These are phyloP conservation scores for Phyllostachys edulis DNA, from an alignment of 176 grass and related monocot genomes.

Conservation along the genomic window DNA sequence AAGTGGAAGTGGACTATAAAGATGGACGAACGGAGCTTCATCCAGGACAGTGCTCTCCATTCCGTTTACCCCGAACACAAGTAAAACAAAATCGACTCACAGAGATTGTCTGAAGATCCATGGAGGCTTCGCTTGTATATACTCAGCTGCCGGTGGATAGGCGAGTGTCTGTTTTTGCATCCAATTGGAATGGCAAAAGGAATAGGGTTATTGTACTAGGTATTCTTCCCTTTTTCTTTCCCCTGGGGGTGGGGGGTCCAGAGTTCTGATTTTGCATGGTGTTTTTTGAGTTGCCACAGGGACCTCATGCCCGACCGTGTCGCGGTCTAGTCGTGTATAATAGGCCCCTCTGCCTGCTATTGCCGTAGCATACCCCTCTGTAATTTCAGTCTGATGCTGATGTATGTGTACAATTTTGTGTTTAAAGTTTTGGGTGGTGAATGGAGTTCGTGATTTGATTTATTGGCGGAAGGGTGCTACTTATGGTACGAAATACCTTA, in stretches of 20 bases:
- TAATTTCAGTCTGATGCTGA: conserved; percentile 37
- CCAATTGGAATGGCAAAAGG: conserved; percentile 50
- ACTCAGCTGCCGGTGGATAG: conserved; percentile 47
- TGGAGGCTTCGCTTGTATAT: conserved; percentile 55
- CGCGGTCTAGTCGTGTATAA: conserved; percentile 46
- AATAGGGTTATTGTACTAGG: conserved; percentile 59
- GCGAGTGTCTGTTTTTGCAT: conserved; percentile 26
- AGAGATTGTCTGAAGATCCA: conserved; percentile 32
- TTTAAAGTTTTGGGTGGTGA: conserved; percentile 42
- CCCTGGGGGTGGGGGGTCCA: background rate
- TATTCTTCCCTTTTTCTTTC: conserved; percentile 42
- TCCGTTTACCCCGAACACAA: background rate
- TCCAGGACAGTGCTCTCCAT: conserved; percentile 18
- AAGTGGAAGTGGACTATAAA: conserved; percentile 6
- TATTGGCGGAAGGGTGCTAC: background rate
- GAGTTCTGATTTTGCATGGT: conserved; percentile 42
- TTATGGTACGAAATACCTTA: background rate
- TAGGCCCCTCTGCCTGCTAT: conserved; percentile 37
- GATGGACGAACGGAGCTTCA: conserved; percentile 21
- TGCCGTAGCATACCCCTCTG: conserved; percentile 21
- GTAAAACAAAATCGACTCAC: background rate
- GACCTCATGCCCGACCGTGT: conserved; percentile 21
- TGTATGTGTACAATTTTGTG: conserved; percentile 46
- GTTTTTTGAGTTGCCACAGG: conserved; percentile 42
- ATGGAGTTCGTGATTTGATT: conserved; percentile 21